Base-by-base conservation (phyloP, 768 basidiomycete species). In the Tylopilus felleus region DNA sequence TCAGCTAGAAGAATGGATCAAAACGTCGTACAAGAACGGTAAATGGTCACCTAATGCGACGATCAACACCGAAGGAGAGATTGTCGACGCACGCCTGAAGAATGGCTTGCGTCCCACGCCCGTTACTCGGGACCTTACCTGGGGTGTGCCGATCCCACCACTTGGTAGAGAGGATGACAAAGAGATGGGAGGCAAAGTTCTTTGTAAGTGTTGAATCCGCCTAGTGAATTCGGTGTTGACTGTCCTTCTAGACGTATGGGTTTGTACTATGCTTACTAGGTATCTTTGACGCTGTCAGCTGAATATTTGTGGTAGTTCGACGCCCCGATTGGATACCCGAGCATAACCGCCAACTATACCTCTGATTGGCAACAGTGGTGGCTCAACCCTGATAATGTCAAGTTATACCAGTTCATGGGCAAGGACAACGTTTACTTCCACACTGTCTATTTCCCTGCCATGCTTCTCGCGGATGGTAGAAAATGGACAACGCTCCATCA, bases 341-440 rank as follows among this genome's bases (percentile, higher is more conserved):
- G 95, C 71, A 98, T 99, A 58, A 99, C 97, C 2, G 93, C 94
- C 49, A 89, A 87, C 66, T 94, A 95, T 75, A 96, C 92, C 33
- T 77, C 88, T 19, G 88, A 97, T 58, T 99, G 97, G 97, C 84
- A 87, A 71, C 80, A 84, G 69, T 99, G 97, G 97, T 99, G 97
- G 97, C 84, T 89, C 65, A 88, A 95, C 65, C 89, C 88, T 2
- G 78, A 91, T 60, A 79, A 98, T 62, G 94, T 99, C 54, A 79
- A 83, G 61, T 76, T 98, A 47, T 97, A 93, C 74, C 96, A 99
- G 71, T 99, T 99, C 78, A 99, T 99, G 97, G 97, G 97, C 67
- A 99, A 99, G 75, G 96, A 98, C 69, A 98, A 94, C 58, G 93
- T 95, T 47, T 98, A 96, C 72, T 99, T 99, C 83, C 97, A 99